Conservation (phyloP, 2,329 filamentous ascomycete genomes). For the Dothistroma pini region DNA sequence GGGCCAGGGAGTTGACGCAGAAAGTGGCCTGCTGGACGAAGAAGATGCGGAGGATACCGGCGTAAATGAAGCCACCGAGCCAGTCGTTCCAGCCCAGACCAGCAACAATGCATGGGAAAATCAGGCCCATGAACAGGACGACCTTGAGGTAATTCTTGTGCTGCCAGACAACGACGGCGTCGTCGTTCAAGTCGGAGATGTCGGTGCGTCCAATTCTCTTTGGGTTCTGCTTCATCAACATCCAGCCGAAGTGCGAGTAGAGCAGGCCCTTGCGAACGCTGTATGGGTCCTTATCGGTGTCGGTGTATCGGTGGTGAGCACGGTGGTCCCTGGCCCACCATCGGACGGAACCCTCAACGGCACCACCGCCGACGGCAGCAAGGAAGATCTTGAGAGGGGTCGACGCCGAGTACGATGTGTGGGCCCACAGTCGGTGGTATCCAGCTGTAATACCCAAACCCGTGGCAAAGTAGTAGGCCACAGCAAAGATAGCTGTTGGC, state of each 20-base stretch:
- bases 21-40: conserved; percentile 90
- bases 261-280: conserved; percentile 83
- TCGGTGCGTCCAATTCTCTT: conserved; percentile 85
- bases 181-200: conserved; percentile 83
- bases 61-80: conserved; percentile 78
- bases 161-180: conserved; percentile 80
- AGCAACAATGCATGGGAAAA: conserved; percentile 71
- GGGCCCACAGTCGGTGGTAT: conserved; percentile 82
- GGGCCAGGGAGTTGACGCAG: conserved; percentile 86
- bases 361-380: conserved; percentile 74
- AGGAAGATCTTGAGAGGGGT: conserved; percentile 77
- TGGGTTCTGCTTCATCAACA: conserved; percentile 90
- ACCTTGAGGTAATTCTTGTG: conserved; percentile 82
- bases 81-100: conserved; percentile 79
- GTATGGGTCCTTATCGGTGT: conserved; percentile 89
- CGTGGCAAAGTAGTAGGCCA: conserved; percentile 80
- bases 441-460: conserved; percentile 47
- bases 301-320: conserved; percentile 86
- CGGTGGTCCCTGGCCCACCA: conserved; percentile 89
- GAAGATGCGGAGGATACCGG: conserved; percentile 80
- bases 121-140: conserved; percentile 70
- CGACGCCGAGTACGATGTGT: conserved; percentile 75
- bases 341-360: conserved; percentile 79
- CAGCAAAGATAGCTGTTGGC: conserved; percentile 69
- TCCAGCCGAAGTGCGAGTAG: conserved; percentile 85